Conservation (phyloP, 208 protist species). For the Leishmania amazonensis region DNA sequence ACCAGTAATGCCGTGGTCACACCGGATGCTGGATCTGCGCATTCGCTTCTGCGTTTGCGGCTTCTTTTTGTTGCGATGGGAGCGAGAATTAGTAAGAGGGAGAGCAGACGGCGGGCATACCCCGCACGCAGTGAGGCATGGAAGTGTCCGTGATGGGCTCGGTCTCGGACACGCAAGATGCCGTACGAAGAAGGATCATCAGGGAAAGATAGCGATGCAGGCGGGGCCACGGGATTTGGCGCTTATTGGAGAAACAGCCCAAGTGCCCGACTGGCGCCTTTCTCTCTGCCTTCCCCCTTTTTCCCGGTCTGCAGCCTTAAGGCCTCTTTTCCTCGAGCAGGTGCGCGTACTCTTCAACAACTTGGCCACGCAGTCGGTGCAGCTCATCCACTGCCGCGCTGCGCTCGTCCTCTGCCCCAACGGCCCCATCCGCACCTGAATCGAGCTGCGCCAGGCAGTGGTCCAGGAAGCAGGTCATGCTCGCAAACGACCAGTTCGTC, state of each 20-base stretch:
- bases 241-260: not conserved
- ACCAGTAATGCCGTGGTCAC: no score
- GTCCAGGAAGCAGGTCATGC: conserved; percentile 48
- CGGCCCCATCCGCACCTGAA: not conserved
- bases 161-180: not conserved
- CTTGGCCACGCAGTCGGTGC: not conserved
- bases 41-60: not conserved
- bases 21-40: not conserved
- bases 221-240: not conserved
- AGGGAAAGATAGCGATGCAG: not conserved
- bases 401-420: conserved; percentile 6
- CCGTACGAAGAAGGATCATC: not conserved
- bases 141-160: not conserved
- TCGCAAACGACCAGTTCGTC: conserved; percentile 70
- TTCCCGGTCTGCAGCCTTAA: not conserved
- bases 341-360: conserved; percentile 1
- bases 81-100: not conserved
- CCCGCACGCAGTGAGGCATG: not conserved
- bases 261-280: not conserved
- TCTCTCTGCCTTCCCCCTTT: not conserved
- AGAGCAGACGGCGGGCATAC: not conserved
- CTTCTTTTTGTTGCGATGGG: not conserved
- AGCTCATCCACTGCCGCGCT: not conserved
- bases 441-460: conserved; percentile 20
- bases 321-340: conserved; percentile 4